Evolutionary conservation across 2,329 filamentous ascomycete species (phyloP).

Genomic region (Talaromyces sp.): DNA sequence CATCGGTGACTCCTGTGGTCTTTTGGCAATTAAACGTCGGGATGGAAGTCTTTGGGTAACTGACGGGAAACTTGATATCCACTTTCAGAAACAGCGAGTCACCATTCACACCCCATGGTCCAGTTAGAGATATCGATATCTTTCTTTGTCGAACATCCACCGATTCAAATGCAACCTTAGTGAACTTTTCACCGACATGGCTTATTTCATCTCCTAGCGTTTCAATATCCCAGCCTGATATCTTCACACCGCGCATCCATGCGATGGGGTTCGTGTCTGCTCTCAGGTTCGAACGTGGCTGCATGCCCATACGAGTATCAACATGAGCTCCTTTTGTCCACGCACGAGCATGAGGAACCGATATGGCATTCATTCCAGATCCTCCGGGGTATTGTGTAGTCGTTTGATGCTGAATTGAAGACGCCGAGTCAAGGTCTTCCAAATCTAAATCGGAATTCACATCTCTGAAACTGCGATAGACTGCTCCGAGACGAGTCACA

Average conservation of each 20-base stretch:
- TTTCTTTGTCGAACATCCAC: slow-evolving; percentile 59
- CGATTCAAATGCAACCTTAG: slow-evolving; percentile 62
- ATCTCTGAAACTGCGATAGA: slow-evolving; percentile 82
- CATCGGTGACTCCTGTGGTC: slow-evolving; percentile 58
- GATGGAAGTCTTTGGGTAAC: slow-evolving; percentile 57
- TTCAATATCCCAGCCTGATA: slow-evolving; percentile 57
- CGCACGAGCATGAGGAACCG: slow-evolving; percentile 55
- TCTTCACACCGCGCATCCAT: slow-evolving; percentile 68
- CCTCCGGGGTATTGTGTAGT: slow-evolving; percentile 29
- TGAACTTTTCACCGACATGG: slow-evolving; percentile 62
- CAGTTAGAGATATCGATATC: slow-evolving; percentile 60
- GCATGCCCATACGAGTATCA: slow-evolving; percentile 52
- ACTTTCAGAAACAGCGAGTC: slow-evolving; percentile 59
- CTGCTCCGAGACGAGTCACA: slow-evolving; percentile 79
- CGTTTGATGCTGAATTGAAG: slow-evolving; percentile 31
- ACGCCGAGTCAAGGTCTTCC: slow-evolving; percentile 52
- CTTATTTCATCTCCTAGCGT: slow-evolving; percentile 64
- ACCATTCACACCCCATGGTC: slow-evolving; percentile 60
- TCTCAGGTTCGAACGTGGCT: slow-evolving; percentile 50
- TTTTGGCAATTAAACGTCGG: slow-evolving; percentile 59
- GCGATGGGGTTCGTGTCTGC: slow-evolving; percentile 61
- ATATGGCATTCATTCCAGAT: slow-evolving; percentile 53
- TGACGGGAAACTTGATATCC: slow-evolving; percentile 60
- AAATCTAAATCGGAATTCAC: slow-evolving; percentile 62
- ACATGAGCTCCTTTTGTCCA: slow-evolving; percentile 51